Evolutionary conservation across 2,329 filamentous ascomycete species (phyloP), one percentile per base, ranked within the genome.

Genomic region (Pseudocercospora fijiensis): DNA sequence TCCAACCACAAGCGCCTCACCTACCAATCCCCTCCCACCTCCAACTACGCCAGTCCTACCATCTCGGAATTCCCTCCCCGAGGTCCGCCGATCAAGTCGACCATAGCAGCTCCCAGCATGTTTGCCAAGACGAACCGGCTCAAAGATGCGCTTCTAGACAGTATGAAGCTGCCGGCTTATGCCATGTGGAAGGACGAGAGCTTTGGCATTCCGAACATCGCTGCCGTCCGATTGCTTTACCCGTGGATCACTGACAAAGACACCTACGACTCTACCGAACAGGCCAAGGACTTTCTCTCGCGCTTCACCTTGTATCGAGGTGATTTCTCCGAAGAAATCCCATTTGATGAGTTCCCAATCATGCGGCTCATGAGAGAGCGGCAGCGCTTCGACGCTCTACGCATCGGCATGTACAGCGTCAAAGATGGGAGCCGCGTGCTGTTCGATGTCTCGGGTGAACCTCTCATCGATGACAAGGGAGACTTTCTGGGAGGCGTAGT

Each of bases 161-260:
- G 87, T 43, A 90, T 90, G 26, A 84, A 86, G 65, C 87, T 91
- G 73, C 90, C 90, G 0, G 88, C 91, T 22, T 80, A 92, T 51
- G 88, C 89, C 24, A 90, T 92, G 86, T 93, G 90, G 90, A 89
- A 88, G 72, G 90, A 94, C 68, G 86, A 89, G 59, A 89, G 85
- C 55, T 86, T 92, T 53, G 87, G 86, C 0, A 87, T 92, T 49
- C 88, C 90, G 3, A 94, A 94, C 71, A 85, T 84, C 69, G 88
- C 89, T 3, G 85, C 81, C 51, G 72, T 82, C 18, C 74, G 76
- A 56, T 70, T 82, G 2, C 65, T 76, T 4, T 75, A 73, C 45
- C 74, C 74, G 8, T 73, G 72, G 62, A 70, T 74, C 18, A 71
- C 74, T 33, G 67, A 79, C 30, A 53, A 51, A 33, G 74, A 76